Percentiles rank a stretch among this genome's conserved stretches.
Evolutionary conservation across 1,139 yeast species (phyloP).

Genomic region (Nakaseomyces glabratus): DNA sequence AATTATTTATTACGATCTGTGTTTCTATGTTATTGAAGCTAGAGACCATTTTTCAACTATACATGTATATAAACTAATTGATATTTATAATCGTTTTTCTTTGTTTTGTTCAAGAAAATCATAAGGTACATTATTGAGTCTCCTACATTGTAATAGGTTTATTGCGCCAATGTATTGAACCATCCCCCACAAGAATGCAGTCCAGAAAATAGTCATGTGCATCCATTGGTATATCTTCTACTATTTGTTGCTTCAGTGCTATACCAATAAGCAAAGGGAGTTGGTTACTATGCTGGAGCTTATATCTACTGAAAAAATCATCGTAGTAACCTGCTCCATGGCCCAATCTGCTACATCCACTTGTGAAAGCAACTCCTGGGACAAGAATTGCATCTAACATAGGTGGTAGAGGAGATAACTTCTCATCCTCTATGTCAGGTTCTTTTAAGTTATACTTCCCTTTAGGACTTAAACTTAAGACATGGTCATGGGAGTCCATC

Average conservation of each 20-base stretch:
- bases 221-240: conserved; percentile 58
- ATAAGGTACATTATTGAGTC: too few relatives aligned
- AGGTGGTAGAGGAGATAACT: conserved; percentile 23
- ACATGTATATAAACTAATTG: conserved; percentile 7
- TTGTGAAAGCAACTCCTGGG: conserved; percentile 74
- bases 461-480: conserved; percentile 45
- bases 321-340: conserved; percentile 95
- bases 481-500: conserved; percentile 37
- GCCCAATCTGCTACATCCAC: conserved; percentile 55
- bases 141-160: too few relatives aligned
- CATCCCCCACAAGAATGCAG: conserved; percentile 42
- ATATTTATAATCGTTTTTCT: too few relatives aligned
- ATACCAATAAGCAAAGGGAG: conserved; percentile 44
- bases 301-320: conserved; percentile 50
- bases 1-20: not conserved
- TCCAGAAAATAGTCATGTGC: conserved; percentile 63
- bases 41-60: conserved; percentile 2
- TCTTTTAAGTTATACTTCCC: conserved; percentile 66
- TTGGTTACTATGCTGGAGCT: conserved; percentile 26
- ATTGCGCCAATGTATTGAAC: conserved; percentile 21
- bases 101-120: too few relatives aligned
- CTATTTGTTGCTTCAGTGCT: conserved; percentile 42
- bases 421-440: conserved; percentile 37
- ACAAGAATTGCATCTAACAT: conserved; percentile 59
- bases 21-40: not conserved